These are phyloP conservation scores for Leccinum subtestaceum DNA, from an alignment of 768 basidiomycete genomes.

Conservation along the genomic window DNA sequence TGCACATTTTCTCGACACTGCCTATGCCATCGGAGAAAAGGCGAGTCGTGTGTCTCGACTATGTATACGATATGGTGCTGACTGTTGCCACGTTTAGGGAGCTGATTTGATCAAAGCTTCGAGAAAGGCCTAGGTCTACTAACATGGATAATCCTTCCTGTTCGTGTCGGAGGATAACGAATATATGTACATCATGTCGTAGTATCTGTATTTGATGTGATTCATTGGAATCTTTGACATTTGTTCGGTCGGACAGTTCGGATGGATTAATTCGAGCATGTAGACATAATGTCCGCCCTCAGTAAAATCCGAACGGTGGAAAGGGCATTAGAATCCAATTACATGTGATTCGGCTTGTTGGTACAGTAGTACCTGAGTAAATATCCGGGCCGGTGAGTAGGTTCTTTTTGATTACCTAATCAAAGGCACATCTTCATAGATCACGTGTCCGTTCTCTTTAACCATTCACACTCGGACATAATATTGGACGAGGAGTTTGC, in stretches of 20 bases:
- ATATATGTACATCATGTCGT: background rate
- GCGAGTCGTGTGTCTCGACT: background rate
- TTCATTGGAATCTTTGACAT: background rate
- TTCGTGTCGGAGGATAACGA: background rate
- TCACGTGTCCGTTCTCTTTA: background rate
- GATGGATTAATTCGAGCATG: background rate
- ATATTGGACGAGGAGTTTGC: background rate
- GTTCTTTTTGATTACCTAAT: background rate
- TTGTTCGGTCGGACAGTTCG: background rate
- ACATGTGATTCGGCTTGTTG: background rate
- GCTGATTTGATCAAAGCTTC: constrained; percentile 10
- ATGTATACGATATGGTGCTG: background rate
- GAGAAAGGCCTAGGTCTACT: background rate
- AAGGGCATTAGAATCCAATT: background rate
- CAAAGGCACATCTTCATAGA: background rate
- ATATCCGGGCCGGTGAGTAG: no score
- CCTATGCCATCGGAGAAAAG: constrained; percentile 20
- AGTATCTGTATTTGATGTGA: background rate
- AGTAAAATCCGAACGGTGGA: background rate
- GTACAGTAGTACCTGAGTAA: no score
- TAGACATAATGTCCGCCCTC: background rate
- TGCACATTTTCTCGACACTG: constrained; percentile 16
- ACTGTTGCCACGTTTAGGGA: constrained; percentile 6
- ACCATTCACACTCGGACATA: background rate
- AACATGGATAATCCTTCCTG: background rate